Conservation (phyloP, 805 yeast genomes). For the Wickerhamiella siamensis region DNA sequence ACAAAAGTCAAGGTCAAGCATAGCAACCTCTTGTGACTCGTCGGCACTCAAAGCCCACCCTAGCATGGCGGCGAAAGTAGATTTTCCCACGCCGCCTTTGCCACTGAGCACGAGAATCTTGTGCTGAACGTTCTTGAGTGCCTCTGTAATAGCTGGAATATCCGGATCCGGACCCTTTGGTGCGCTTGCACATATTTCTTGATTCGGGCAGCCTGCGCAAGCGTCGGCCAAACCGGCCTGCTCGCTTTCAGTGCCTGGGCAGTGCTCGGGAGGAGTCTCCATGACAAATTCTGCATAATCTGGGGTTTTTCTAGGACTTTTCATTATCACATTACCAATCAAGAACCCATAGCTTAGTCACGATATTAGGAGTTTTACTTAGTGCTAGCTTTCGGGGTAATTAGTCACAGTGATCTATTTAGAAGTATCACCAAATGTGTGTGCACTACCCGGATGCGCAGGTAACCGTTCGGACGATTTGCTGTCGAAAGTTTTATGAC, state of each 20-base stretch:
- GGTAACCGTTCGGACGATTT: constrained; percentile 22
- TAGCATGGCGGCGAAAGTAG: constrained; percentile 91
- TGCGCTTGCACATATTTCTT: constrained; percentile 68
- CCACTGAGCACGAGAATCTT: constrained; percentile 63
- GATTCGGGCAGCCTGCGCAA: constrained; percentile 89
- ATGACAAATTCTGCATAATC: background rate
- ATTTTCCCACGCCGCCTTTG: constrained; percentile 81
- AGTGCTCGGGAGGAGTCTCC: constrained; percentile 81
- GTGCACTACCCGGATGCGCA: constrained; percentile 24
- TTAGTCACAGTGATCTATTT: too few species aligned
- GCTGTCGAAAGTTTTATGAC: constrained; percentile 25
- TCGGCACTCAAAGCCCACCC: constrained; percentile 83
- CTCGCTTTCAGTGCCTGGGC: constrained; percentile 97
- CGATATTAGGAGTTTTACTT: too few species aligned
- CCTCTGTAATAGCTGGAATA: constrained; percentile 54
- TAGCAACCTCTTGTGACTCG: constrained; percentile 74
- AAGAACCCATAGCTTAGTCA: too few species aligned
- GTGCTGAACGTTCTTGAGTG: constrained; percentile 53
- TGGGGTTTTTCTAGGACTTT: too few species aligned
- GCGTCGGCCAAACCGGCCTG: constrained; percentile 89
- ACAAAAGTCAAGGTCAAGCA: constrained; percentile 94
- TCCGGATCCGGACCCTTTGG: constrained; percentile 94
- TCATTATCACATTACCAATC: too few species aligned
- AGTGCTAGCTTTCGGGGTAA: too few species aligned
- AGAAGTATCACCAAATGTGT: too few species aligned